These are phyloP conservation scores for Chlamydomonas reinhardtii DNA, from an alignment of 163 green algal genomes.

Conservation along the genomic window DNA sequence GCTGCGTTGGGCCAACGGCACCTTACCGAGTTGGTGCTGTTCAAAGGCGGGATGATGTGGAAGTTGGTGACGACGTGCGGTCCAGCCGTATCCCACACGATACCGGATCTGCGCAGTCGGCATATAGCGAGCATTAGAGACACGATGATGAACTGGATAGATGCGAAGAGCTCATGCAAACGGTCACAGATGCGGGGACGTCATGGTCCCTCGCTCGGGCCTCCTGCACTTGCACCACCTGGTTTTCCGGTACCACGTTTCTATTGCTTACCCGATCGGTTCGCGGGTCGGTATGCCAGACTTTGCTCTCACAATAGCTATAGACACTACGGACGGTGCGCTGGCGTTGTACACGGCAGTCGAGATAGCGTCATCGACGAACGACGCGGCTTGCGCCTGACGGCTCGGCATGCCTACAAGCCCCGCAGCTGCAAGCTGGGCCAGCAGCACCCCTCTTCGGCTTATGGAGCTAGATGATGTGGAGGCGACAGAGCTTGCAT, in stretches of 20 bases:
- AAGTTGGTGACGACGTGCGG: slow-evolving; percentile 9
- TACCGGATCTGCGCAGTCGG: not conserved
- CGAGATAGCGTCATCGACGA: slow-evolving; percentile 4
- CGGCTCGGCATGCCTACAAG: not conserved
- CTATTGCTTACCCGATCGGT: not conserved
- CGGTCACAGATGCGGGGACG: no score
- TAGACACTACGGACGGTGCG: not conserved
- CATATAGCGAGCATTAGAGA: no score
- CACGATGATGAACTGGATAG: no score
- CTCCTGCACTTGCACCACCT: no score
- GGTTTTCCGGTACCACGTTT: no score
- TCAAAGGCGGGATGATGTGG: slow-evolving; percentile 24
- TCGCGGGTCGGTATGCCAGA: not conserved
- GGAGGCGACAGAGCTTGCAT: no score
- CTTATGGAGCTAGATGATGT: no score
- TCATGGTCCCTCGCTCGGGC: no score
- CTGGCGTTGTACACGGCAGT: not conserved
- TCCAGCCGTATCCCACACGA: slow-evolving; percentile 21
- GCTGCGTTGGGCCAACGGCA: no score
- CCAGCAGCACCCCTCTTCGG: no score
- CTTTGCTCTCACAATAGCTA: not conserved
- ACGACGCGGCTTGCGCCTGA: not conserved
- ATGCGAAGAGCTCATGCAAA: no score
- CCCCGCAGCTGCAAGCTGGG: no score
- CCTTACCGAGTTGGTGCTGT: slow-evolving; percentile 11